Conservation (phyloP, 1,284 basidiomycete genomes). For the Sporisorium exsertum region DNA sequence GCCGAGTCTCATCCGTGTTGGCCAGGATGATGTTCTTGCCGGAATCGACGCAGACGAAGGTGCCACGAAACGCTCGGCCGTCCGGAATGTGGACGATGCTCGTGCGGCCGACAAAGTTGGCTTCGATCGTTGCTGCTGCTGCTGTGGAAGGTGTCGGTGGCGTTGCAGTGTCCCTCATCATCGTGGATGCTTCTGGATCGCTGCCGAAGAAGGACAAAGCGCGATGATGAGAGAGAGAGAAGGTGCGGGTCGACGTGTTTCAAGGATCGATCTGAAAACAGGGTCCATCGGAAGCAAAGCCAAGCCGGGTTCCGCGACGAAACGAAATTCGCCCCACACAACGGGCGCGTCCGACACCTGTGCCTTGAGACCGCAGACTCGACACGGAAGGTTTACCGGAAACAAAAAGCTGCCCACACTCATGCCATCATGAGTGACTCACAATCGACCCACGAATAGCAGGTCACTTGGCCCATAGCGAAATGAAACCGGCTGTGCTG, state of each 20-base stretch:
- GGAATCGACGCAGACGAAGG: constrained; percentile 56
- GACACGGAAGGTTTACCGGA: too few relatives aligned
- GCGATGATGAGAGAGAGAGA: not conserved
- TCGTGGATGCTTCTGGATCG: not conserved
- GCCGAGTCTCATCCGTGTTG: constrained; percentile 42
- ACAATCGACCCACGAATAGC: too few relatives aligned
- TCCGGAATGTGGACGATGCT: constrained; percentile 54
- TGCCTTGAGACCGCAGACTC: too few relatives aligned
- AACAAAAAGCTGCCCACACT: too few relatives aligned
- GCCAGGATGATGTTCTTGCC: constrained; percentile 54
- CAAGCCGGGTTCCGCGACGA: not conserved
- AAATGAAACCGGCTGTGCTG: too few relatives aligned
- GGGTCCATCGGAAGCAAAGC: not conserved
- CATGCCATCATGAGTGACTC: too few relatives aligned
- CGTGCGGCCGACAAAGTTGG: constrained; percentile 42
- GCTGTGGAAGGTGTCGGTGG: not conserved
- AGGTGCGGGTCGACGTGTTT: not conserved
- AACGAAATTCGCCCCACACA: too few relatives aligned
- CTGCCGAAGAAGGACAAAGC: not conserved
- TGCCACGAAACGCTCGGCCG: constrained; percentile 59
- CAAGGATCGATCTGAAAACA: not conserved
- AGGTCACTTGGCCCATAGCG: too few relatives aligned
- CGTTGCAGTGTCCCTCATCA: constrained; percentile 4
- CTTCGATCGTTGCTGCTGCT: constrained; percentile 21
- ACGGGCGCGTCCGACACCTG: too few relatives aligned